Evolutionary conservation across 1,284 basidiomycete species (phyloP), one percentile per base, ranked within the genome.

Genomic region (Peniophora sp.): DNA sequence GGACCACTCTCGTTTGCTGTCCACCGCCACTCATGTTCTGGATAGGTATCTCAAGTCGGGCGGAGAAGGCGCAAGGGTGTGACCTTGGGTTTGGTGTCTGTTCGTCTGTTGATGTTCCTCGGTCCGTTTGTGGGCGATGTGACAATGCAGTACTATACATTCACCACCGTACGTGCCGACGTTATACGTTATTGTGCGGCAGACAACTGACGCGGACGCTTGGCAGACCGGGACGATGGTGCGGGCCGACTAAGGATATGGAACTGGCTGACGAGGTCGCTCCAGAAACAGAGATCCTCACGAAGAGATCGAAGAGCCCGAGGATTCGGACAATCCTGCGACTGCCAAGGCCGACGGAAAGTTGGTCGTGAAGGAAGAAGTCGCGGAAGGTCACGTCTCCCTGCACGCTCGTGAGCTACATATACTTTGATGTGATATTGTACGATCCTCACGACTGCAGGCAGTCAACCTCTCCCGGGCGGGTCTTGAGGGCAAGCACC

Each of bases 41-140:
- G n/a, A 41, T 15, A 68, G 64, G 18, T 78, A 76, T 55, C 59
- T 81, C 12, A 68, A 78, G 54, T 64, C 57, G 3, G 62, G 64
- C 15, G 72, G 71, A 3, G 55, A 68, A 0, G 52, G 57, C 3
- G 65, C 68, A 0, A 54, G 58, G 2, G 63, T 76, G 24, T 63
- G 67, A 3, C 75, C 77, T 0, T 74, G 70, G 76, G 74, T 86
- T 3, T 88, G 85, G 85, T 75, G 87, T 45, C 47, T 68, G 2
- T 69, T 74, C 62, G n/a, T n/a, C n/a, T n/a, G n/a, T n/a, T n/a
- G n/a, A 68, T 88, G 10, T 81, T 84, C 62, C 15, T 81, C 2
- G 83, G 79, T 3, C 83, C 83, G 0, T 58, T 75, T 5, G 24
- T 69, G 23, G 63, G 64, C 18, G 64, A 70, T 2, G 22, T 69